phyloP scores from a whole-genome alignment of 2,329 filamentous ascomycete species.

The Aspergillus terreus region DNA sequence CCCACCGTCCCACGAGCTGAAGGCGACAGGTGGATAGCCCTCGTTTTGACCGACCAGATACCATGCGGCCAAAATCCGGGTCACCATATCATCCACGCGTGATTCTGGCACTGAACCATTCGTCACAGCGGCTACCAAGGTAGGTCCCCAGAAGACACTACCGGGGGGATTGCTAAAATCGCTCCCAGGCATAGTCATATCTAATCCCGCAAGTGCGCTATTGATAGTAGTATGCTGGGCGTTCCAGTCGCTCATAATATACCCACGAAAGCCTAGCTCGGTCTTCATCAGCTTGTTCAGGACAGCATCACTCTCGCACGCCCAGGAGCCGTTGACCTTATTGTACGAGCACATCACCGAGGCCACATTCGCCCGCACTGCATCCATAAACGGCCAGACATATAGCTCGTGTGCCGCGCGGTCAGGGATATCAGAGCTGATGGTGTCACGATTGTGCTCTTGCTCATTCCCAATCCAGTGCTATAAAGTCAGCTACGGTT shows the following conservation, averaged over 20 bases:
- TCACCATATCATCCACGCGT: constrained; percentile 13
- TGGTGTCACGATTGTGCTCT: background rate
- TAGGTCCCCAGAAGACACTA: background rate
- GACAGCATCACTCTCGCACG: constrained; percentile 9
- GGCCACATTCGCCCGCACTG: constrained; percentile 9
- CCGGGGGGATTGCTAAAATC: background rate
- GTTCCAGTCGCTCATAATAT: constrained; percentile 12
- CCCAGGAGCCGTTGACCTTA: constrained; percentile 4
- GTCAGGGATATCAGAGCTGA: constrained; percentile 11
- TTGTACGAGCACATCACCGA: constrained; percentile 16
- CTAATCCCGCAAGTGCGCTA: constrained; percentile 21
- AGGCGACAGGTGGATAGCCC: background rate
- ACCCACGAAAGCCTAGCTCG: constrained; percentile 12
- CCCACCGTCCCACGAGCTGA: too few relatives aligned
- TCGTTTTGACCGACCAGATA: constrained; percentile 1
- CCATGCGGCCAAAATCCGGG: constrained; percentile 10
- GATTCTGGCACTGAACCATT: constrained; percentile 7
- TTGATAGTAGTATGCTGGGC: constrained; percentile 47
- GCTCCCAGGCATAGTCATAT: constrained; percentile 20
- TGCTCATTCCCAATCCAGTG: constrained; percentile 4
- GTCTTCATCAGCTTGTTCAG: constrained; percentile 10
- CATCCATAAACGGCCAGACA: constrained; percentile 13
- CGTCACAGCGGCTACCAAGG: constrained; percentile 5
- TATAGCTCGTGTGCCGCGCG: constrained; percentile 14
- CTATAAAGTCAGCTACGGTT: too few relatives aligned